These are phyloP conservation scores for Astragalus membranaceus DNA, from an alignment of 306 rosid genomes.

Conservation along the genomic window DNA sequence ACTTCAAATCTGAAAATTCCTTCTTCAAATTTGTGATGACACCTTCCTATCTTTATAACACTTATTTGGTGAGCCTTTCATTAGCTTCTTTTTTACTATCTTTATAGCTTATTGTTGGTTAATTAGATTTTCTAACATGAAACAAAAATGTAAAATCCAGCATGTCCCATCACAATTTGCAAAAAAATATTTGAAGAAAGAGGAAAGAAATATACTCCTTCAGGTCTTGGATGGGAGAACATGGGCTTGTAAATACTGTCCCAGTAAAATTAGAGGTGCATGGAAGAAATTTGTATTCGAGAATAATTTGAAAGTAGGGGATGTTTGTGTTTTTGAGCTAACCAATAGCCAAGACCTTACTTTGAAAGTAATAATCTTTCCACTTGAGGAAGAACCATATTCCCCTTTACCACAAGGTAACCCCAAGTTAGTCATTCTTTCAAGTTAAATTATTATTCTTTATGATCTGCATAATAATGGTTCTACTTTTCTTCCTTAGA, in stretches of 20 bases:
- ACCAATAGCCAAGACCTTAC: background rate
- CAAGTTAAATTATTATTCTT: background rate
- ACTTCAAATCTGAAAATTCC: background rate
- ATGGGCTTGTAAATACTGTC: background rate
- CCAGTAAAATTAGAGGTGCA: background rate
- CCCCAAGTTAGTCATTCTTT: background rate
- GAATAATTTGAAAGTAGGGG: constrained; percentile 7
- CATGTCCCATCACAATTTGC: background rate
- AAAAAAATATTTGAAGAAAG: background rate
- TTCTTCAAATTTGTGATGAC: background rate
- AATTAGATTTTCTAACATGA: background rate
- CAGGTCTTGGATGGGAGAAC: background rate
- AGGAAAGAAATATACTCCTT: background rate
- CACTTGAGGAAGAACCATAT: background rate
- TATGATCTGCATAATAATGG: background rate
- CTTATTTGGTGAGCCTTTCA: background rate
- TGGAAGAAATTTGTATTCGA: constrained; percentile 28
- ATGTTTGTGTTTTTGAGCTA: background rate
- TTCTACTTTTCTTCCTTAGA: background rate
- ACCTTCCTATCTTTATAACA: background rate
- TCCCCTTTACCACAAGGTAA: background rate
- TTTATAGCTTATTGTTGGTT: background rate
- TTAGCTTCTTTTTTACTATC: background rate
- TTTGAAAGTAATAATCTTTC: background rate
- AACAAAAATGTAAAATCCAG: background rate